These are phyloP conservation scores for Ophiostoma ips DNA, from an alignment of 2,329 filamentous ascomycete genomes.

Conservation along the genomic window DNA sequence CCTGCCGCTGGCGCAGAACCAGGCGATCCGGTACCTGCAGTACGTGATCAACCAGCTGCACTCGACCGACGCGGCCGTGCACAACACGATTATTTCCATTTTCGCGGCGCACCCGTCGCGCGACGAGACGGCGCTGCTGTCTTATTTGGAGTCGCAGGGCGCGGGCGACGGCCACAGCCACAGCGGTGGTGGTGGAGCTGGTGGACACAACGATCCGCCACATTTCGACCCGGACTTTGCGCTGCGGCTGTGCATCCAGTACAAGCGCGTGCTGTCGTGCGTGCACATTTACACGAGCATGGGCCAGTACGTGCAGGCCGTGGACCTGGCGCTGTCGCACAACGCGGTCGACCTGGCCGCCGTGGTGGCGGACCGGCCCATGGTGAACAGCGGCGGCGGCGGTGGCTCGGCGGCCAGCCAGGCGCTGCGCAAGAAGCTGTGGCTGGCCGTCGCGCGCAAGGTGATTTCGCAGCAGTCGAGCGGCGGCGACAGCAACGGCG, in stretches of 20 bases:
- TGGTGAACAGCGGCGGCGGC: constrained; percentile 25
- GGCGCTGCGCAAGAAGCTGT: constrained; percentile 77
- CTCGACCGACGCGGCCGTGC: constrained; percentile 71
- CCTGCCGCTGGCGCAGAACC: constrained; percentile 55
- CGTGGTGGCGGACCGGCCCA: constrained; percentile 74
- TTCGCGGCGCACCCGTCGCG: constrained; percentile 75
- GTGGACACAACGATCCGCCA: constrained; percentile 25
- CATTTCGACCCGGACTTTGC: constrained; percentile 94
- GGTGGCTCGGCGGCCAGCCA: constrained; percentile 36
- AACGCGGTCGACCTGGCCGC: constrained; percentile 81
- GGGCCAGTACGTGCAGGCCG: constrained; percentile 85
- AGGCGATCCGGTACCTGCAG: constrained; percentile 85
- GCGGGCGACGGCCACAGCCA: constrained; percentile 34
- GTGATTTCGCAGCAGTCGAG: constrained; percentile 52
- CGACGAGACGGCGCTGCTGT: constrained; percentile 73
- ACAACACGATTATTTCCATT: constrained; percentile 94
- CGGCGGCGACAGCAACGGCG: constrained; percentile 30
- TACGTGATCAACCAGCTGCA: constrained; percentile 82
- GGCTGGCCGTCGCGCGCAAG: constrained; percentile 88
- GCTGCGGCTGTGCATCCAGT: constrained; percentile 84
- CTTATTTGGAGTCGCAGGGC: constrained; percentile 83
- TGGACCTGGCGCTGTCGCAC: constrained; percentile 82
- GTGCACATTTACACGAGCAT: constrained; percentile 97
- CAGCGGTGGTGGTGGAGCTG: background rate
- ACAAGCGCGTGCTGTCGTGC: constrained; percentile 83